phyloP scores from a whole-genome alignment of 257 asterid species.

The Schizonepeta tenuifolia region DNA sequence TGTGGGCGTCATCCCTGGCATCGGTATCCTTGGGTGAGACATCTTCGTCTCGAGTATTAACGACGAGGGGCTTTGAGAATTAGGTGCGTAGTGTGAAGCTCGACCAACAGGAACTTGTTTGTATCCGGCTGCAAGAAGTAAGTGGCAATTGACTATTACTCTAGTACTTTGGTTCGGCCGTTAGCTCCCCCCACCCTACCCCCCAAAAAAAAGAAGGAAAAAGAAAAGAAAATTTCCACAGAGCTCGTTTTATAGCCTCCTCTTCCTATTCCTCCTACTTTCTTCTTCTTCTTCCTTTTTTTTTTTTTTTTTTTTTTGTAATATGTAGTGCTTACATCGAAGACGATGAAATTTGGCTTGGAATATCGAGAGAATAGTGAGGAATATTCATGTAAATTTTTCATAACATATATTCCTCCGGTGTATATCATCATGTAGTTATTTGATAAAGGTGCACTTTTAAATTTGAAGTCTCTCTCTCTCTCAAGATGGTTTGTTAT shows the following conservation, averaged over 20 bases:
- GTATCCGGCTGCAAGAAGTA: conserved; percentile 30
- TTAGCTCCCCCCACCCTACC: not conserved
- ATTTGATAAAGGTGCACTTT: not conserved
- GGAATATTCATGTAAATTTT: conserved; percentile 40
- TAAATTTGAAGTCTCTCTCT: not conserved
- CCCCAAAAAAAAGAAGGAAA: not conserved
- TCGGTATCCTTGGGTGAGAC: conserved; percentile 72
- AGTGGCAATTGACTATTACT: conserved; percentile 18
- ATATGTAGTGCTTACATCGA: conserved; percentile 29
- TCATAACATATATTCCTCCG: conserved; percentile 29
- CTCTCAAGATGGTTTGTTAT: no score
- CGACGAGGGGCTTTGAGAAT: conserved; percentile 38
- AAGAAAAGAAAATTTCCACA: not conserved
- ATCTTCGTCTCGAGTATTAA: conserved; percentile 50
- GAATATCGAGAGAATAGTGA: conserved; percentile 26
- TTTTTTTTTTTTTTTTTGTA: not conserved
- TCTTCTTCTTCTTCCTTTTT: not conserved
- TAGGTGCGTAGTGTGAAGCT: conserved; percentile 23
- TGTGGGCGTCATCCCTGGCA: conserved; percentile 90
- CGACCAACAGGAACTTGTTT: conserved; percentile 13
- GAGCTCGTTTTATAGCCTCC: not conserved
- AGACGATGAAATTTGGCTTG: conserved; percentile 22
- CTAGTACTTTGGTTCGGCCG: not conserved
- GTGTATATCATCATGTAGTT: conserved; percentile 40
- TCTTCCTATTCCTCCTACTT: not conserved